These are phyloP conservation scores for Chalciporus sp. DNA, from an alignment of 1,284 basidiomycete genomes.

Conservation along the genomic window DNA sequence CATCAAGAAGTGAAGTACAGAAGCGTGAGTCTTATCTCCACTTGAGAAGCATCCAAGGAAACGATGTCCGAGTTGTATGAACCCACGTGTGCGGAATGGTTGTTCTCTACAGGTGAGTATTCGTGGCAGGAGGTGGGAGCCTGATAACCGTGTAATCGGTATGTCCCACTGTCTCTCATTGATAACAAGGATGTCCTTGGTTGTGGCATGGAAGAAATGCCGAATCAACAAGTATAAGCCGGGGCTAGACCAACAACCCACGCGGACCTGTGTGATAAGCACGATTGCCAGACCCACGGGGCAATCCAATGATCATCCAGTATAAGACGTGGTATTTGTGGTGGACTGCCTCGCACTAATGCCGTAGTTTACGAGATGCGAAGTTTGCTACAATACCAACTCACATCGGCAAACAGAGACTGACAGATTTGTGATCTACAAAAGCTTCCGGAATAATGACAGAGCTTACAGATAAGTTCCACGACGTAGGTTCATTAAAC, in stretches of 20 bases:
- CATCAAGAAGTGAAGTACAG: not conserved
- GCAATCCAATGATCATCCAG: not conserved
- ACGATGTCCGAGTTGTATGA: not conserved
- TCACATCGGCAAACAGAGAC: not conserved
- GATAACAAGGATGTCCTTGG: not conserved
- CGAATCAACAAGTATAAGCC: not conserved
- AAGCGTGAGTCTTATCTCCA: not conserved
- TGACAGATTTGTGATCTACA: conserved; percentile 10
- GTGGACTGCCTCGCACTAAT: not conserved
- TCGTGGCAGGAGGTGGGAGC: too few species aligned
- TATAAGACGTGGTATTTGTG: too few species aligned
- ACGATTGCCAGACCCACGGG: not conserved
- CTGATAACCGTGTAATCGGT: too few species aligned
- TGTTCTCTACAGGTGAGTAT: too few species aligned
- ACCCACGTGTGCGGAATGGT: too few species aligned
- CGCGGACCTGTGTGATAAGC: not conserved
- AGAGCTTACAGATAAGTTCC: not conserved
- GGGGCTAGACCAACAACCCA: not conserved
- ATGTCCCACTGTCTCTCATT: not conserved
- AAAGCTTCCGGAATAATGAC: conserved; percentile 1
- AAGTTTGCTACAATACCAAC: not conserved
- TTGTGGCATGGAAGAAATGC: not conserved
- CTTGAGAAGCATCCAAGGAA: not conserved
- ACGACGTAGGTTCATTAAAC: conserved; percentile 21
- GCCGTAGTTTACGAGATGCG: not conserved